These are phyloP conservation scores for Neobulgaria alba DNA, from an alignment of 2,329 filamentous ascomycete genomes.

Conservation along the genomic window DNA sequence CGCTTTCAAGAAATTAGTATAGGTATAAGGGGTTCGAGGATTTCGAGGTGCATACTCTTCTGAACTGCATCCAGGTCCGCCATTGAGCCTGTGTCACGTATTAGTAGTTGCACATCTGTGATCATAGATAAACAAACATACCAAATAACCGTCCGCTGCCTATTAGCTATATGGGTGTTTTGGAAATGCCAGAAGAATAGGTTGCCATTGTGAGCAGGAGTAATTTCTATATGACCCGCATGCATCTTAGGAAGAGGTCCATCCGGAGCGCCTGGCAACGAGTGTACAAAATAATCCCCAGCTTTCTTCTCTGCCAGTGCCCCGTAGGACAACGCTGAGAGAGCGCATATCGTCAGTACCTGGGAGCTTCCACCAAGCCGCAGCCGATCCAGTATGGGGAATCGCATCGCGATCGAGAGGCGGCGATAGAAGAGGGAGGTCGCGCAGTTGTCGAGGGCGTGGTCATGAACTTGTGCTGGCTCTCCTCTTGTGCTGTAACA, in stretches of 20 bases:
- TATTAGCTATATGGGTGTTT: conserved; percentile 89
- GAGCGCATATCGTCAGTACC: conserved; percentile 20
- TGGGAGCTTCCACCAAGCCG: conserved; percentile 7
- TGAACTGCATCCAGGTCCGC: conserved; percentile 92
- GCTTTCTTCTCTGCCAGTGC: conserved; percentile 50
- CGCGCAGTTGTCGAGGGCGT: not conserved
- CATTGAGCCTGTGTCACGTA: conserved; percentile 74
- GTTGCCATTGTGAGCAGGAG: conserved; percentile 77
- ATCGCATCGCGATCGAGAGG: conserved; percentile 21
- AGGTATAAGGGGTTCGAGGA: conserved; percentile 48
- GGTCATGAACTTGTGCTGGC: not conserved
- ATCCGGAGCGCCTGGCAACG: conserved; percentile 74
- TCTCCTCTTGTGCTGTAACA: not conserved
- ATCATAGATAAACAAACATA: not conserved
- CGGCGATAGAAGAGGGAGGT: not conserved
- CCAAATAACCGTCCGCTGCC: conserved; percentile 72
- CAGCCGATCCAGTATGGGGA: conserved; percentile 11
- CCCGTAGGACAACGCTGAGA: conserved; percentile 34
- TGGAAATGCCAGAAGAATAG: conserved; percentile 98
- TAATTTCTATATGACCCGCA: conserved; percentile 95
- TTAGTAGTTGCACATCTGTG: conserved; percentile 1
- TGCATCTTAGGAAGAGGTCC: conserved; percentile 88
- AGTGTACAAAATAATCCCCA: conserved; percentile 83
- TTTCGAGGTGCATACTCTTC: conserved; percentile 57
- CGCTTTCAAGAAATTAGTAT: conserved; percentile 4